These are phyloP conservation scores for Senna siamea DNA, from an alignment of 306 rosid genomes.

Conservation along the genomic window DNA sequence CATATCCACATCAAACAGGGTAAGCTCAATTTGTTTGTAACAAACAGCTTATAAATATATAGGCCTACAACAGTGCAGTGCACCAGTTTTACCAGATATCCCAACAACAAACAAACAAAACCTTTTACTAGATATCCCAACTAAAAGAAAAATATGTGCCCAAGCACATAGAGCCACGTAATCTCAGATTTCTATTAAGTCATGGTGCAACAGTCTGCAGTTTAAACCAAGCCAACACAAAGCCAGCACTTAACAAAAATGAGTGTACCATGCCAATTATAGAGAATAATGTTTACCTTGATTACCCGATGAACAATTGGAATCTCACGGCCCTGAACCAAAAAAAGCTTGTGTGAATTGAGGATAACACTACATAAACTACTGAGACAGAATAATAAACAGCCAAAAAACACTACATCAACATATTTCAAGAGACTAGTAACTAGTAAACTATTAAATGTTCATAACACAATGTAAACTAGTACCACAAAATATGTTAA, in stretches of 20 bases:
- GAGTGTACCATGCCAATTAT: neutral
- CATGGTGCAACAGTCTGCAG: neutral
- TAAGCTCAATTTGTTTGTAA: neutral
- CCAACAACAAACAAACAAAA: neutral
- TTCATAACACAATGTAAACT: neutral
- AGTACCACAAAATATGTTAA: neutral
- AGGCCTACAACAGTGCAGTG: neutral
- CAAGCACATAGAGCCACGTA: neutral
- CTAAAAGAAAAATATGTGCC: neutral
- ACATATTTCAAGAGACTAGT: neutral
- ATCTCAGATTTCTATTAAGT: neutral
- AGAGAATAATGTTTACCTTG: slow-evolving; percentile 55
- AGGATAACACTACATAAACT: slow-evolving; percentile 26
- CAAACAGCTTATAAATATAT: neutral
- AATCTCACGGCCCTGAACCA: slow-evolving; percentile 86
- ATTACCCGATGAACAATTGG: slow-evolving; percentile 96
- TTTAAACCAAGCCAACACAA: neutral
- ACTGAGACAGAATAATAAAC: slow-evolving; percentile 1
- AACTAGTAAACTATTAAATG: neutral
- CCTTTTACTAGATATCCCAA: neutral
- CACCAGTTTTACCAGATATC: neutral
- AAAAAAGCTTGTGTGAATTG: slow-evolving; percentile 13
- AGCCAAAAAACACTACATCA: slow-evolving; percentile 1
- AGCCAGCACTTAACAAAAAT: slow-evolving; percentile 10
- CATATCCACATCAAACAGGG: slow-evolving; percentile 11